phyloP scores from a whole-genome alignment of 2,329 filamentous ascomycete species.

The Fusarium sp. region DNA sequence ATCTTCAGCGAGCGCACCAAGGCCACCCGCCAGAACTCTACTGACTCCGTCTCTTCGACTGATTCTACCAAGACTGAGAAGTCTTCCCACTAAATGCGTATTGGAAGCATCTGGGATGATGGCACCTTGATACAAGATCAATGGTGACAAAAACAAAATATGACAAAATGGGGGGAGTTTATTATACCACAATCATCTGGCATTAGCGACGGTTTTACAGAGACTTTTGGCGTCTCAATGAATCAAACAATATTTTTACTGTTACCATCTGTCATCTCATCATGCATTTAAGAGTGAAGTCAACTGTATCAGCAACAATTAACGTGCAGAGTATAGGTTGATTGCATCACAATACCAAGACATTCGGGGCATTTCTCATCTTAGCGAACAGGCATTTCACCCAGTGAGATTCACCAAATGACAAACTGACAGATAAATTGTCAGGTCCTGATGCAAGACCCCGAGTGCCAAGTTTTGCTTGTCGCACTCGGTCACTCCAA shows the following conservation, averaged over 20 bases:
- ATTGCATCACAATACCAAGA: background rate
- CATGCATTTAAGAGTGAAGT: background rate
- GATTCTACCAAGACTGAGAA: constrained; percentile 45
- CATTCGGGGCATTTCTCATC: background rate
- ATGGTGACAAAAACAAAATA: background rate
- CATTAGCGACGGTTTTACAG: constrained; percentile 41
- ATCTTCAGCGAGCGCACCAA: constrained; percentile 54
- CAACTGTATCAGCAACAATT: background rate
- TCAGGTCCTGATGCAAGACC: constrained; percentile 24
- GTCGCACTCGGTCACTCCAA: background rate
- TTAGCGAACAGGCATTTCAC: constrained; percentile 1
- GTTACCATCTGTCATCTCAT: background rate
- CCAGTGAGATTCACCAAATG: constrained; percentile 30
- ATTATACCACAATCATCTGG: constrained; percentile 36
- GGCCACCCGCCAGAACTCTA: constrained; percentile 51
- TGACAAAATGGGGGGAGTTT: constrained; percentile 24
- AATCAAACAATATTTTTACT: constrained; percentile 35
- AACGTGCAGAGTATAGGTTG: background rate
- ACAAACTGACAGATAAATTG: constrained; percentile 25
- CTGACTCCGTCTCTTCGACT: constrained; percentile 49
- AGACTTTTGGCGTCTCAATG: constrained; percentile 33
- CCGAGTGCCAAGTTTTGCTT: constrained; percentile 31
- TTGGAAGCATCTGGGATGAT: constrained; percentile 1
- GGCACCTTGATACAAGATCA: background rate
- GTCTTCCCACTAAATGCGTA: constrained; percentile 32